These are phyloP conservation scores for Helianthus annuus DNA, from an alignment of 129 eudicot genomes.

Conservation along the genomic window DNA sequence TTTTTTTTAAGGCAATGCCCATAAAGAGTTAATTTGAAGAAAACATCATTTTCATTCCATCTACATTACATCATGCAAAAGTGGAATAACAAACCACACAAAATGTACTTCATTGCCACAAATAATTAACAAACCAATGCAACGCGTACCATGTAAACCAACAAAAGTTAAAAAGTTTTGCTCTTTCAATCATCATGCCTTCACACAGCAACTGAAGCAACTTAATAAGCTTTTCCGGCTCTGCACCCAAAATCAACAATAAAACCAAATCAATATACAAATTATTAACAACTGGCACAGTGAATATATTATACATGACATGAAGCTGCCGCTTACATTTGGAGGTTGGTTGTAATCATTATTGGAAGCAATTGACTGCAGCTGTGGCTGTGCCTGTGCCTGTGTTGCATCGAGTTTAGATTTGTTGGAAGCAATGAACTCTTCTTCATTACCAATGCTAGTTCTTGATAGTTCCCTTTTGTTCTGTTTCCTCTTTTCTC, in stretches of 20 bases:
- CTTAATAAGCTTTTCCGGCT: constrained; percentile 58
- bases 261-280: neutral
- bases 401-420: constrained; percentile 23
- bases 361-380: constrained; percentile 27
- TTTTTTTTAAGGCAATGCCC: neutral
- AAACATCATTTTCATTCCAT: constrained; percentile 9
- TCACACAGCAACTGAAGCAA: constrained; percentile 69
- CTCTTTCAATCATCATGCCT: constrained; percentile 40
- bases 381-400: constrained; percentile 5
- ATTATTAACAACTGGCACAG: neutral
- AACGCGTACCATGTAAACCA: constrained; percentile 12
- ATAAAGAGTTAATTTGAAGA: neutral
- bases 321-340: constrained; percentile 54
- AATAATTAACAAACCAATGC: constrained; percentile 22
- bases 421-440: constrained; percentile 56
- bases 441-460: constrained; percentile 96
- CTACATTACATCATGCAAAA: constrained; percentile 25
- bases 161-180: neutral
- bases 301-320: neutral
- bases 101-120: neutral
- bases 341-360: constrained; percentile 61
- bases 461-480: constrained; percentile 90
- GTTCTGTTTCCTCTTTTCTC: constrained; percentile 93
- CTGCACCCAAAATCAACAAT: constrained; percentile 38
- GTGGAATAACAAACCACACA: constrained; percentile 23